Conservation (phyloP, 768 basidiomycete genomes). For the Heimioporus sp. region DNA sequence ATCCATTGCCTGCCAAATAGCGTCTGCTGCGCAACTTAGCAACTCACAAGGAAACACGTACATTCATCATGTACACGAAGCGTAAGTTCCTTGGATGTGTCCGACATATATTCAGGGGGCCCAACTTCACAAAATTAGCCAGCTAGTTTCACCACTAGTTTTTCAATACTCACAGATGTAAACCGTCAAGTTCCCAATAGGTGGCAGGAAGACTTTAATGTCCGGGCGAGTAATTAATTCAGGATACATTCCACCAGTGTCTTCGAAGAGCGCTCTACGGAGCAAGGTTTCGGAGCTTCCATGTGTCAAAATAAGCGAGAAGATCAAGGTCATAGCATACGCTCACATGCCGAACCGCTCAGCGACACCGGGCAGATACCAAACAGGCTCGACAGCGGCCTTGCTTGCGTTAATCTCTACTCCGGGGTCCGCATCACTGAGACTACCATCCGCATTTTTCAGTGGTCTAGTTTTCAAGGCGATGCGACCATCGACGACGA, state of each 20-base stretch:
- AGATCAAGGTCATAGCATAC: neutral
- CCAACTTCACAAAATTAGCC: constrained; percentile 54
- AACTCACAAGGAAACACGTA: constrained; percentile 27
- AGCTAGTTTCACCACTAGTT: neutral
- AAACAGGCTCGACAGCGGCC: constrained; percentile 95
- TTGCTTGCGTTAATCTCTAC: constrained; percentile 89
- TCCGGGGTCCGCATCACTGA: constrained; percentile 60
- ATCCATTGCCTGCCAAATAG: constrained; percentile 69
- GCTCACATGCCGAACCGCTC: constrained; percentile 91
- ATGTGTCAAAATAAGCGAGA: neutral
- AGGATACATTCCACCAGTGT: constrained; percentile 94
- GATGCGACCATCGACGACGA: constrained; percentile 79
- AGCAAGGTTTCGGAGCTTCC: constrained; percentile 77
- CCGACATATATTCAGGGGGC: constrained; percentile 72
- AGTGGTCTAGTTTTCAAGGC: constrained; percentile 68
- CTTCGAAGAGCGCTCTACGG: constrained; percentile 91
- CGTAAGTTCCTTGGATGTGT: constrained; percentile 77
- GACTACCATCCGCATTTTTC: constrained; percentile 60
- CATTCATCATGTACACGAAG: constrained; percentile 95
- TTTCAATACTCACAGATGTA: constrained; percentile 70
- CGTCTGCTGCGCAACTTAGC: neutral
- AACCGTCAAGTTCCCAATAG: constrained; percentile 87
- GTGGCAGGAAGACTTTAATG: constrained; percentile 93
- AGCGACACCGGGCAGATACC: constrained; percentile 94
- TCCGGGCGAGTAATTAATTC: constrained; percentile 95